phyloP scores from a whole-genome alignment of 805 yeast genomes.

The Hemisphaericaspora nanyangensis region DNA sequence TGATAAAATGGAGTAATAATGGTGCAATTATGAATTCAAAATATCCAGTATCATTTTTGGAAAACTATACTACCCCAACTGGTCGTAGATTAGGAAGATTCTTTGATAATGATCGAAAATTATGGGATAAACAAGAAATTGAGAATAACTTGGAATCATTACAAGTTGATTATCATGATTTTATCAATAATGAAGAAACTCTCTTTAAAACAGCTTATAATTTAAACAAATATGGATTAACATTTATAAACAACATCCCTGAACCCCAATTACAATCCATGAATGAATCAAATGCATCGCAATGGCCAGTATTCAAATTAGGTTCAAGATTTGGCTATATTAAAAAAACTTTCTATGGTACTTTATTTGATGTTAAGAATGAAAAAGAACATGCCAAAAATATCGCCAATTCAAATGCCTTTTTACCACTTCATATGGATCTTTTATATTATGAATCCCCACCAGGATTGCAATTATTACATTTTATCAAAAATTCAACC shows the following conservation, averaged over 20 bases:
- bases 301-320: constrained; percentile 38
- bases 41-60: constrained; percentile 47
- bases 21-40: constrained; percentile 20
- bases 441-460: constrained; percentile 74
- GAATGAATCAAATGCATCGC: constrained; percentile 38
- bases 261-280: constrained; percentile 26
- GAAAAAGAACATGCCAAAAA: constrained; percentile 49
- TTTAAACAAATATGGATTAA: constrained; percentile 54
- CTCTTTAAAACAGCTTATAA: constrained; percentile 40
- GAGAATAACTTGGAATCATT: constrained; percentile 15
- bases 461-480: constrained; percentile 73
- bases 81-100: constrained; percentile 33
- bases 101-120: constrained; percentile 26
- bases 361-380: constrained; percentile 61
- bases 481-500: constrained; percentile 52
- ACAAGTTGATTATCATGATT: constrained; percentile 36
- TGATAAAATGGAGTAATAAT: constrained; percentile 37
- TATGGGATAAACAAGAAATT: constrained; percentile 38
- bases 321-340: constrained; percentile 62
- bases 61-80: constrained; percentile 33
- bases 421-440: constrained; percentile 76
- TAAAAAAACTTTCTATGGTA: constrained; percentile 68
- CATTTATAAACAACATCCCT: constrained; percentile 53
- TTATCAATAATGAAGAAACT: constrained; percentile 24
- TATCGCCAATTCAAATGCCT: constrained; percentile 63